Percentiles rank a stretch among this genome's conserved stretches.
Conservation (phyloP, 805 yeast genomes). For the Hanseniaspora vineae region DNA sequence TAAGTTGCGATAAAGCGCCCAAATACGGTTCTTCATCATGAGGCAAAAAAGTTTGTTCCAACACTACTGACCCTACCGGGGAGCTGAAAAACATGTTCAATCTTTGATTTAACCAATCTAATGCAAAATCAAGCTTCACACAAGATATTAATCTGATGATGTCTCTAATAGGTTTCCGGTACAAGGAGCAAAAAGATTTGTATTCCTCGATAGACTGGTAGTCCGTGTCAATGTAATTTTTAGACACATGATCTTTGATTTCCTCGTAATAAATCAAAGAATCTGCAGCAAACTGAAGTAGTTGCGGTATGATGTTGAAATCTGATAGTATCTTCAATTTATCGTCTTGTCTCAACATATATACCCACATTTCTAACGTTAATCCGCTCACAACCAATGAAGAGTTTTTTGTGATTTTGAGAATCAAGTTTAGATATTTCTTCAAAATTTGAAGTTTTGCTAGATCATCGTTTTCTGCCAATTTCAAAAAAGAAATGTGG, state of each 20-base stretch:
- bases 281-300: constrained; percentile 66
- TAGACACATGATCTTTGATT: constrained; percentile 51
- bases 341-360: constrained; percentile 71
- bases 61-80: constrained; percentile 50
- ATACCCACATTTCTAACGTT: constrained; percentile 89
- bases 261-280: constrained; percentile 64
- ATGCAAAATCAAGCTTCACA: constrained; percentile 68
- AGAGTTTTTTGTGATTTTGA: constrained; percentile 71
- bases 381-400: constrained; percentile 84
- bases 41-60: constrained; percentile 40
- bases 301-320: constrained; percentile 43
- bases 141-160: constrained; percentile 81
- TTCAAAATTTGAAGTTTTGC: constrained; percentile 34
- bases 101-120: constrained; percentile 68
- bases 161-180: constrained; percentile 77
- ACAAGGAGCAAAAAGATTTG: constrained; percentile 62
- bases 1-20: constrained; percentile 69
- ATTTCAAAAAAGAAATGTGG: constrained; percentile 59
- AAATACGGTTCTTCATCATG: constrained; percentile 56
- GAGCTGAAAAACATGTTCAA: constrained; percentile 63
- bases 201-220: constrained; percentile 80
- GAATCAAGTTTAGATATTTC: constrained; percentile 58
- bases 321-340: constrained; percentile 36
- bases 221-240: constrained; percentile 64
- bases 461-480: constrained; percentile 20